Evolutionary conservation across 176 grass and related monocot species (phyloP), one percentile per base, ranked within the genome.

Genomic region (Carex parvula): DNA sequence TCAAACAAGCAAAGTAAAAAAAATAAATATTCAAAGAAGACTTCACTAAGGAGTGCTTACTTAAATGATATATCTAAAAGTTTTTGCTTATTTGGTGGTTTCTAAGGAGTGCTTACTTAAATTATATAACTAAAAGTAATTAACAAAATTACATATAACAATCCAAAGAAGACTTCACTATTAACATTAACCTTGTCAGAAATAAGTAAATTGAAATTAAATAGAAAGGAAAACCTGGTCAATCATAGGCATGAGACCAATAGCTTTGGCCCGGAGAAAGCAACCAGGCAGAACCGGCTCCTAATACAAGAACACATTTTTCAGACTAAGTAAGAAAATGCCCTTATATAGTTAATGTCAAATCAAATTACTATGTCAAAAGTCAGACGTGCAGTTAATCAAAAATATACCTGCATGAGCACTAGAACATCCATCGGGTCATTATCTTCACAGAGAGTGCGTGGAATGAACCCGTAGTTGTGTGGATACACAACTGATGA

Each of bases 341-440:
- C 17, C 26, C 32, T 39, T 39, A 39, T 39, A n/a, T 83, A 52
- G 50, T 18, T 18, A 55, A 78, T 18, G 46, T 16, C 13, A 55
- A 55, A 66, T 17, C 29, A 35, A 37, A 55, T 13, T 44, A 37
- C 15, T 30, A 84, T 35, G 65, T 75, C 33, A 52, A 65, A 46
- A 41, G 4, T 46, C 14, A 77, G 22, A 37, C 5, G 11, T 9
- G 55, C 21, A 72, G 41, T 18, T 37, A 24, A 84, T 5, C 11
- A 63, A 77, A 14, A 35, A 12, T 5, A 54, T 9, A 97, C 94
- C 88, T 92, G 94, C 94, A 97, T 97, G 82, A 97, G 92, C 15
- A 97, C 94, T 17, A 97, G 87, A 88, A 97, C 94, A 52, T 97
- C 94, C 55, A 97, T 97, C 59, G 92, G 94, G 15, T 97, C 94